These are phyloP conservation scores for Debaryomyces fabryi DNA, from an alignment of 1,139 yeast species.

Conservation along the genomic window DNA sequence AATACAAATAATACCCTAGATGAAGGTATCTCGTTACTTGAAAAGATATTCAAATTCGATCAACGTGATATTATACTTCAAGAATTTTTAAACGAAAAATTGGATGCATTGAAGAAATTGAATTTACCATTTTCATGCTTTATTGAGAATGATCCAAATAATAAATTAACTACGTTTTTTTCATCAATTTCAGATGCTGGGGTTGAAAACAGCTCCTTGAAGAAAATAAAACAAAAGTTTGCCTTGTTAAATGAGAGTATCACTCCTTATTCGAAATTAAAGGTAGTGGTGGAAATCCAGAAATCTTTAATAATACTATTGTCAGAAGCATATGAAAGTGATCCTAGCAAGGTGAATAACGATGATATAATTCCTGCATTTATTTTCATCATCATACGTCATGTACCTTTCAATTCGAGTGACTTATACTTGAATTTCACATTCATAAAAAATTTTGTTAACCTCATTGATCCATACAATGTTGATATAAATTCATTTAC, in stretches of 20 bases:
- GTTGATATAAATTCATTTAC: conserved; percentile 23
- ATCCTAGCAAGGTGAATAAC: conserved; percentile 32
- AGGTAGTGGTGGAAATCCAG: conserved; percentile 34
- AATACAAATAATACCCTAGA: conserved; percentile 26
- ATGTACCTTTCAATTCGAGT: conserved; percentile 17
- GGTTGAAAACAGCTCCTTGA: conserved; percentile 10
- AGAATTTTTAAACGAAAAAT: conserved; percentile 39
- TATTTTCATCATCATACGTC: conserved; percentile 39
- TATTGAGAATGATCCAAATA: conserved; percentile 26
- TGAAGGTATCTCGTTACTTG: conserved; percentile 37
- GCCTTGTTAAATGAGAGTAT: conserved; percentile 17
- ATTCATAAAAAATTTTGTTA: conserved; percentile 41
- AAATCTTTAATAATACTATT: conserved; percentile 32
- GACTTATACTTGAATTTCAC: conserved; percentile 42
- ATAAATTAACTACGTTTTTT: conserved; percentile 22
- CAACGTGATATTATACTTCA: conserved; percentile 42
- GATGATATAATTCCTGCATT: conserved; percentile 44
- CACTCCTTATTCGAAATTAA: conserved; percentile 40
- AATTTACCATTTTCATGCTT: conserved; percentile 34
- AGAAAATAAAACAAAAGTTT: conserved; percentile 19
- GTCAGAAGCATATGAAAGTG: conserved; percentile 21
- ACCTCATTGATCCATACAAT: conserved; percentile 36
- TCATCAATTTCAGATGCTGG: conserved; percentile 18
- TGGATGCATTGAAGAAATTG: conserved; percentile 28
- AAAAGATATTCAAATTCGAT: conserved; percentile 44